phyloP scores from a whole-genome alignment of 768 basidiomycete genomes.

The Mycena olivaceomarginata region DNA sequence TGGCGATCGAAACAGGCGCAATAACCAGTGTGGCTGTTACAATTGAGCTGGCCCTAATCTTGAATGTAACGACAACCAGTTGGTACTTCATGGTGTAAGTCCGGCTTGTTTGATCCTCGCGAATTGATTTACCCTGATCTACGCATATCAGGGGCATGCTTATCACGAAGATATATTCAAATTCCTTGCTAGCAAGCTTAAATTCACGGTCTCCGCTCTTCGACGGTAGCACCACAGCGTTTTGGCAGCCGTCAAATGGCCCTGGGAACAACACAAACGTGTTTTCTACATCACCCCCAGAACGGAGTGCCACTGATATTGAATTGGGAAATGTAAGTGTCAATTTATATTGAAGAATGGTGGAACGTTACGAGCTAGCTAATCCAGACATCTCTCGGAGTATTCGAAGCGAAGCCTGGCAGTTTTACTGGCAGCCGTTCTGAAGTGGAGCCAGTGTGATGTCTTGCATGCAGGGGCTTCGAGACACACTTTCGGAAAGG shows the following conservation, averaged over 20 bases:
- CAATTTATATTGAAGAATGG: neutral
- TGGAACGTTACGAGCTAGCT: constrained; percentile 1
- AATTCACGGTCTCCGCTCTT: constrained; percentile 20
- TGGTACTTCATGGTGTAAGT: constrained; percentile 27
- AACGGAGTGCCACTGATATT: neutral
- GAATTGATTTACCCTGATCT: neutral
- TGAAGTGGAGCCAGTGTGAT: constrained; percentile 12
- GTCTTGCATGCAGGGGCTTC: neutral
- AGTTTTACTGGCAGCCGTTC: constrained; percentile 6
- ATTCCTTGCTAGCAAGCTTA: constrained; percentile 23
- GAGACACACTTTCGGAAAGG: no score
- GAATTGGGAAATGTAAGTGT: constrained; percentile 19
- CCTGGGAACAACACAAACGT: constrained; percentile 11
- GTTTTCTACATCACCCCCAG: constrained; percentile 10
- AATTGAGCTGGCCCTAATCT: constrained; percentile 22
- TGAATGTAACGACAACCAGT: constrained; percentile 15
- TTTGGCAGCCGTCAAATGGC: constrained; percentile 10
- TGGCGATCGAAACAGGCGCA: constrained; percentile 24
- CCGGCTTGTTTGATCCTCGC: neutral
- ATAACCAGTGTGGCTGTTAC: constrained; percentile 14
- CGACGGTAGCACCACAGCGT: constrained; percentile 2
- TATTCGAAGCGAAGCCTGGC: constrained; percentile 13
- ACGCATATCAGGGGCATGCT: constrained; percentile 21
- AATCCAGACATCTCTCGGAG: constrained; percentile 13
- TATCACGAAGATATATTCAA: constrained; percentile 25